Evolutionary conservation across 805 yeast species (phyloP), one percentile per base, ranked within the genome.

Genomic region (Wickerhamomyces queroliae): DNA sequence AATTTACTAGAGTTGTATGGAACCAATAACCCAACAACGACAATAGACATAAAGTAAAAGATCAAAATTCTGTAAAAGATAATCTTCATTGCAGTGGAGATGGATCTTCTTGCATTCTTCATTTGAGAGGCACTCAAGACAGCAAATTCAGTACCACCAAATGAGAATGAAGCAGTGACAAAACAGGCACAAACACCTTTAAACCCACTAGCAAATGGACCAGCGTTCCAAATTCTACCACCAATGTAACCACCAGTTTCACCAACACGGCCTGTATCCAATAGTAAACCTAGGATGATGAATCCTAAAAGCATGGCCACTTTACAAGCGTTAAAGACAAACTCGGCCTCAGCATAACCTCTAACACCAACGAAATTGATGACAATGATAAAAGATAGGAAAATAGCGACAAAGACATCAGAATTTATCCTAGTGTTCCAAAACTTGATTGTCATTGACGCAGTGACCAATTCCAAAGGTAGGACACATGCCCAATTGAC

Each of bases 261-360:
- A 22, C 64, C 60, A 15, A 64, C 62, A 21, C 74, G 70, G 26
- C 65, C 72, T 40, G 65, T 58, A 31, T 55, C 62, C 40, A 66
- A 46, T 40, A 69, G 61, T 30, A 72, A 61, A 21, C 76, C 76
- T 44, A 75, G 59, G 41, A 76, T 66, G 55, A 74, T 71, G 50
- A 72, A 74, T 13, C 80, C 81, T 18, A 64, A 48, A 41, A 76
- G 69, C 47, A 79, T 74, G 31, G 80, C 59, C 23, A 82, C 72
- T 57, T 82, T 83, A 51, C 83, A 69, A 46, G 72, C 47, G 37
- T 83, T 77, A 55, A 81, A 80, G 55, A 76, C 69, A 42, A 82
- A 70, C 52, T 74, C 80, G 16, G 78, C 74, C 54, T 74, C 80
- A 37, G 78, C 80, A 43, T 70, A 72, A 49, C 75, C 73, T 36